Percentiles rank a stretch among this genome's conserved stretches.
These are phyloP conservation scores for Aspergillus steynii DNA, from an alignment of 495 filamentous ascomycete species.

Conservation along the genomic window DNA sequence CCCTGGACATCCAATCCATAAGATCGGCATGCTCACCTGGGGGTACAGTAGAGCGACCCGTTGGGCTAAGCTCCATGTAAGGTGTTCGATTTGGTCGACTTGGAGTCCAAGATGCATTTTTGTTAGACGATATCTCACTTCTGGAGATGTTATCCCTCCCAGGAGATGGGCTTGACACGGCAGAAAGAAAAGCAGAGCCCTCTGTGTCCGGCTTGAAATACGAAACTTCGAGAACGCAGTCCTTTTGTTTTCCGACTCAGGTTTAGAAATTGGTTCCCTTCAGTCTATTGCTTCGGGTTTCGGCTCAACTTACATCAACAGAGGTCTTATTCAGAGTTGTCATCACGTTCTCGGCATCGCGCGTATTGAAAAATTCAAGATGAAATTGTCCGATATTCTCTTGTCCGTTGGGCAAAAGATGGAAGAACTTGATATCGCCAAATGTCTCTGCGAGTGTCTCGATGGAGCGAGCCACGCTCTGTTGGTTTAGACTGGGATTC, in stretches of 20 bases:
- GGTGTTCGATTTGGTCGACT: conserved; percentile 21
- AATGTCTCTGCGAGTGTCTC: conserved; percentile 50
- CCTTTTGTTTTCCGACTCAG: conserved; percentile 13
- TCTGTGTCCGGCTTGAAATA: conserved; percentile 28
- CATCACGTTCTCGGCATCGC: conserved; percentile 36
- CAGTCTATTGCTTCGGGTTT: not conserved
- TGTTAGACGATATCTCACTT: conserved; percentile 15
- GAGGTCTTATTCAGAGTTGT: conserved; percentile 44
- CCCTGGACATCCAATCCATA: conserved; percentile 33
- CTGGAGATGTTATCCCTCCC: conserved; percentile 11
- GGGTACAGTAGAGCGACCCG: conserved; percentile 40
- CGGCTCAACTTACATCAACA: conserved; percentile 44
- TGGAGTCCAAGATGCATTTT: conserved; percentile 15
- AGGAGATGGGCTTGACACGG: conserved; percentile 18
- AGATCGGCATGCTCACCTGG: conserved; percentile 31
- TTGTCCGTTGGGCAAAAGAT: conserved; percentile 31
- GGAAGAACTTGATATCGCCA: conserved; percentile 56
- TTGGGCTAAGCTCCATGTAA: conserved; percentile 38
- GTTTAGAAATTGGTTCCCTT: not conserved
- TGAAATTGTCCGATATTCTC: conserved; percentile 36
- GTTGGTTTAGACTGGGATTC: conserved; percentile 22
- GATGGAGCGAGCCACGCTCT: conserved; percentile 29
- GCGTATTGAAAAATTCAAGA: conserved; percentile 57
- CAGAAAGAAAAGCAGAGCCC: conserved; percentile 8
- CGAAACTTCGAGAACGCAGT: conserved; percentile 30